Evolutionary conservation across 805 yeast genomes (phyloP).

Genomic region (Metschnikowia arizonensis): DNA sequence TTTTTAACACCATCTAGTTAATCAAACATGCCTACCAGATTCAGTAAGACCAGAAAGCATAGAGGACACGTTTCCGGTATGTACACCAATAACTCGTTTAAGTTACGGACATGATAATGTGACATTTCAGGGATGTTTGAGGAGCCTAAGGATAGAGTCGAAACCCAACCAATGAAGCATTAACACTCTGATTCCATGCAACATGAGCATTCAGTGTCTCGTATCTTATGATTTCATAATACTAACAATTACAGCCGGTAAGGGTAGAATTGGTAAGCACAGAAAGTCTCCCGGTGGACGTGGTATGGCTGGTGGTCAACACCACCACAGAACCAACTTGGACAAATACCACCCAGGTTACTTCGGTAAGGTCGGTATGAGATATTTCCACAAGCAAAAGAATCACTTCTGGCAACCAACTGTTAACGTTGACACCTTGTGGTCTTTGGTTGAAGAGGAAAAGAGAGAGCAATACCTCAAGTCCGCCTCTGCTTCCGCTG

Average conservation of each 20-base stretch:
- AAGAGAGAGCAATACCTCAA: conserved; percentile 91
- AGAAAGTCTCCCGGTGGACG: conserved; percentile 99
- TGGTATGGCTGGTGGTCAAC: conserved; percentile 99
- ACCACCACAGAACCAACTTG: conserved; percentile 99
- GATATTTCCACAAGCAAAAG: conserved; percentile 96
- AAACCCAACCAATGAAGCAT: background rate
- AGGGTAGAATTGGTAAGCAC: conserved; percentile 99
- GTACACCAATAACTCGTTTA: conserved; percentile 30
- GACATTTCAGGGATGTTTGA: background rate
- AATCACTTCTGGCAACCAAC: conserved; percentile 97
- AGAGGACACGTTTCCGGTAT: conserved; percentile 99
- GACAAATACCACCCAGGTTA: conserved; percentile 99
- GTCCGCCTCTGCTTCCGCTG: conserved; percentile 79
- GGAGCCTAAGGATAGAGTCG: background rate
- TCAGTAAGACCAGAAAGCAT: conserved; percentile 99
- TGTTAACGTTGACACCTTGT: conserved; percentile 95
- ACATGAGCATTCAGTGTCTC: background rate
- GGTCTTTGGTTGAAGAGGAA: conserved; percentile 93
- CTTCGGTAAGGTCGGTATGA: conserved; percentile 99
- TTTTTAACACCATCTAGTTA: conserved; percentile 14
- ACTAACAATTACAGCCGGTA: conserved; percentile 78
- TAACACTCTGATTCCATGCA: background rate
- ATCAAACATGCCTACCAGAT: conserved; percentile 91
- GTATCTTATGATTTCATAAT: conserved; percentile 8
- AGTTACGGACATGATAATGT: background rate